Conservation (phyloP, 495 filamentous ascomycete genomes). For the Penicillium bovifimosum region DNA sequence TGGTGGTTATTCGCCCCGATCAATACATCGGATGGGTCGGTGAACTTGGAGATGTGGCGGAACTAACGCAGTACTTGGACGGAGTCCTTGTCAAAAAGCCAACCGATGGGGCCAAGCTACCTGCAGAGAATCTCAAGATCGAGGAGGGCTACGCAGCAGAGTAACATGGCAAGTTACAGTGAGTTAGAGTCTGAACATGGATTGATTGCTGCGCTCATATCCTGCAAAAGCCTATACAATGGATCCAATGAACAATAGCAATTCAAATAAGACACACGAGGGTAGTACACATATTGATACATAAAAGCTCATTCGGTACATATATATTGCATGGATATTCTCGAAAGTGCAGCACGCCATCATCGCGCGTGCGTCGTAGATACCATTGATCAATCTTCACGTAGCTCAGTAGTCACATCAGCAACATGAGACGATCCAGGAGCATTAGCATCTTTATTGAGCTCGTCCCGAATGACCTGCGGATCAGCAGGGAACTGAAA, state of each 20-base stretch:
- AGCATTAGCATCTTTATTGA: conserved; percentile 14
- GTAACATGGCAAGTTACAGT: no score
- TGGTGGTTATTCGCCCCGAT: conserved; percentile 56
- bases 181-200: no score
- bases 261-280: no score
- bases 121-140: not conserved
- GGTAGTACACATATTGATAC: not conserved
- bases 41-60: conserved; percentile 47
- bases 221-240: no score
- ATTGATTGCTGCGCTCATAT: no score
- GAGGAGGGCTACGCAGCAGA: no score
- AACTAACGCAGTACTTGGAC: conserved; percentile 32
- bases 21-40: conserved; percentile 60
- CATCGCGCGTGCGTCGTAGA: not conserved
- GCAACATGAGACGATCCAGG: conserved; percentile 16
- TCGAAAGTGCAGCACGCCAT: not conserved
- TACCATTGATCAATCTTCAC: conserved; percentile 6
- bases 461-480: conserved; percentile 16
- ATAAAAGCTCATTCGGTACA: not conserved
- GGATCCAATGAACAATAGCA: no score
- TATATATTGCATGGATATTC: no score
- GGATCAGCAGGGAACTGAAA: conserved; percentile 35
- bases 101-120: not conserved
- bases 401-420: conserved; percentile 7
- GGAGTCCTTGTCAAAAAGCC: conserved; percentile 15